Evolutionary conservation across 2,329 filamentous ascomycete genomes (phyloP), one percentile per base, ranked within the genome.

Genomic region (Paecilomyces dactylethromorphus): DNA sequence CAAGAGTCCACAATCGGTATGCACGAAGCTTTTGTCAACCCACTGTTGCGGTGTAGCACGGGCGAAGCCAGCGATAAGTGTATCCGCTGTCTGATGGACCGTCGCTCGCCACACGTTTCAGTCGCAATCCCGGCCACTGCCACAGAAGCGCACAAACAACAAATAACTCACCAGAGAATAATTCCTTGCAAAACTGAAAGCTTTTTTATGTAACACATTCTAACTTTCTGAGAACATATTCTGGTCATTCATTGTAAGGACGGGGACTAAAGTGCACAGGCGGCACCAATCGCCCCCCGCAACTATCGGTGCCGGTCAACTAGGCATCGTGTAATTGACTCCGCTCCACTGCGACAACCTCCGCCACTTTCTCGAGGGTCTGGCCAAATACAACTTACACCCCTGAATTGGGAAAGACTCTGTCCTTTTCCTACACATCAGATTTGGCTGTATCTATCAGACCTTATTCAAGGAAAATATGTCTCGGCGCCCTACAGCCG

Each of bases 401-500:
- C 56, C 62, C 58, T 60, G 57, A 56, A 61, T 63, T 45, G 18
- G 3, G 15, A 45, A 18, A 45, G 39, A 6, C 3, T 18, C n/a
- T 21, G 7, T 45, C 5, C 39, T 45, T 45, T n/a, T 18, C 39
- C n/a, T 21, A 18, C n/a, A 18, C 39, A n/a, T 18, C 18, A 2
- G 10, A 45, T 45, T 6, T 45, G 39, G 15, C n/a, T 18, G 39
- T 6, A 5, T 45, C 7, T 45, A 45, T 45, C 7, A 7, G 63
- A 10, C 22, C 21, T 52, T 26, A 13, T 52, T 59, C 55, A 33
- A 31, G 56, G 26, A 58, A 59, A 64, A 58, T 56, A 76, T 76
- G 73, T 76, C 73, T 72, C 72, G 73, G 65, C 73, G 73, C 59
- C 85, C 90, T 71, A 87, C 87, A 64, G 89, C 91, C 66, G 91